A percentile compares a stretch with the other conserved stretches of the same genome.
These are phyloP conservation scores for Candida tunisiensis DNA, from an alignment of 1,139 yeast genomes.

Conservation along the genomic window DNA sequence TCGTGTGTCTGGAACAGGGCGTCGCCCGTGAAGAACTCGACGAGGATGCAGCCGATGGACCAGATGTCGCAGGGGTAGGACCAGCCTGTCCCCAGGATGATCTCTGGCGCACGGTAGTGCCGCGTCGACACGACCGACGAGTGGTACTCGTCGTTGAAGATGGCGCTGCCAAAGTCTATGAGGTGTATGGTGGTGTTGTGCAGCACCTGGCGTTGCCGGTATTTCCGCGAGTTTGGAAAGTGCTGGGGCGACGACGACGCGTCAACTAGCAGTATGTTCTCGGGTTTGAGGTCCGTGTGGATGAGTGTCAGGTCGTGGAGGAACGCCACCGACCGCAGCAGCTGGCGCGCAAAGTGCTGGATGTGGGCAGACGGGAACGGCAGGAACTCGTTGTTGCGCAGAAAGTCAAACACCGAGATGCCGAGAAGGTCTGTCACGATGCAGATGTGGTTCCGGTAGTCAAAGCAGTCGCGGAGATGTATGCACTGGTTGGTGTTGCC, in stretches of 20 bases:
- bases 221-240: conserved; percentile 1
- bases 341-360: conserved; percentile 75
- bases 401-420: conserved; percentile 75
- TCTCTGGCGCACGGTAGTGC: conserved; percentile 96
- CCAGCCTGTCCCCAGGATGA: conserved; percentile 85
- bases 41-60: conserved; percentile 90
- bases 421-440: conserved; percentile 80
- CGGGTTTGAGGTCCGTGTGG: conserved; percentile 94
- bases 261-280: conserved; percentile 57
- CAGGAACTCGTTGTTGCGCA: conserved; percentile 49
- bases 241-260: neutral
- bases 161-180: conserved; percentile 93
- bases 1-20: conserved; percentile 93
- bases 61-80: conserved; percentile 92
- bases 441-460: conserved; percentile 86
- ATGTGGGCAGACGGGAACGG: conserved; percentile 73
- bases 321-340: conserved; percentile 73
- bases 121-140: conserved; percentile 78
- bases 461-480: conserved; percentile 79
- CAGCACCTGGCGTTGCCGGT: conserved; percentile 30
- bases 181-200: conserved; percentile 70
- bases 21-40: conserved; percentile 88
- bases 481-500: conserved; percentile 41
- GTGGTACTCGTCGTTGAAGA: conserved; percentile 88
- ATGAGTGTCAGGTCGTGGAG: conserved; percentile 79